Conservation (phyloP, 2,329 filamentous ascomycete genomes). For the Dactylellina parvicollis region DNA sequence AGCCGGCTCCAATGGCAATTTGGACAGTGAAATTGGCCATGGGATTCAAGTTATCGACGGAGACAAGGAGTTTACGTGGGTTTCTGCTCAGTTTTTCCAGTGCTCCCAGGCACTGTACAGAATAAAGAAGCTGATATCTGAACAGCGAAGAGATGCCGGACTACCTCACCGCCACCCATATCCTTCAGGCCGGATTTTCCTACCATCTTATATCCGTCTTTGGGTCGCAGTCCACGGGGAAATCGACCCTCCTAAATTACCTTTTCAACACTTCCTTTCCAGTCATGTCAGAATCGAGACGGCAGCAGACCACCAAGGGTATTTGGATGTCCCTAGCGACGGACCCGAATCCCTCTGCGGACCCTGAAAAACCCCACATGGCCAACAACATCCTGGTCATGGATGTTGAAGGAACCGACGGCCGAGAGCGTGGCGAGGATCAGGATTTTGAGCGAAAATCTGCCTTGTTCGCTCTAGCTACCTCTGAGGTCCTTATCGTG, state of each 20-base stretch:
- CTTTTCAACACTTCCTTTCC: constrained; percentile 96
- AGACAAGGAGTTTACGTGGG: constrained; percentile 96
- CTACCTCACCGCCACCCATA: constrained; percentile 81
- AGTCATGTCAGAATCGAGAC: constrained; percentile 94
- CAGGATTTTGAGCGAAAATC: constrained; percentile 99
- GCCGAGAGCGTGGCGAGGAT: constrained; percentile 93
- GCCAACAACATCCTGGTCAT: constrained; percentile 98
- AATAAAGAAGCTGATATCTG: constrained; percentile 1
- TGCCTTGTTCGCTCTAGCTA: constrained; percentile 94
- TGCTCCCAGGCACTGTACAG: not conserved
- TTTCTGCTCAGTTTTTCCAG: constrained; percentile 29
- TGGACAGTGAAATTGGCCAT: constrained; percentile 79
- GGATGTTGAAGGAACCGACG: constrained; percentile 98
- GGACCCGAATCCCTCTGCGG: constrained; percentile 64
- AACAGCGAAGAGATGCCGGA: constrained; percentile 77
- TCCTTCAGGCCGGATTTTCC: constrained; percentile 93
- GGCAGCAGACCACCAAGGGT: constrained; percentile 96
- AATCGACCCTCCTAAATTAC: constrained; percentile 94
- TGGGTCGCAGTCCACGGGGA: constrained; percentile 97
- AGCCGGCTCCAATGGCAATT: constrained; percentile 73
- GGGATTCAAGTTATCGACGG: constrained; percentile 97
- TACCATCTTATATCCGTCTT: constrained; percentile 99
- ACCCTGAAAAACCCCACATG: constrained; percentile 71
- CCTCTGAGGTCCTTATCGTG: constrained; percentile 95
- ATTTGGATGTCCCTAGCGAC: constrained; percentile 99